Evolutionary conservation across 2,329 filamentous ascomycete species (phyloP), one percentile per base, ranked within the genome.

Genomic region (Colletotrichum plurivorum): DNA sequence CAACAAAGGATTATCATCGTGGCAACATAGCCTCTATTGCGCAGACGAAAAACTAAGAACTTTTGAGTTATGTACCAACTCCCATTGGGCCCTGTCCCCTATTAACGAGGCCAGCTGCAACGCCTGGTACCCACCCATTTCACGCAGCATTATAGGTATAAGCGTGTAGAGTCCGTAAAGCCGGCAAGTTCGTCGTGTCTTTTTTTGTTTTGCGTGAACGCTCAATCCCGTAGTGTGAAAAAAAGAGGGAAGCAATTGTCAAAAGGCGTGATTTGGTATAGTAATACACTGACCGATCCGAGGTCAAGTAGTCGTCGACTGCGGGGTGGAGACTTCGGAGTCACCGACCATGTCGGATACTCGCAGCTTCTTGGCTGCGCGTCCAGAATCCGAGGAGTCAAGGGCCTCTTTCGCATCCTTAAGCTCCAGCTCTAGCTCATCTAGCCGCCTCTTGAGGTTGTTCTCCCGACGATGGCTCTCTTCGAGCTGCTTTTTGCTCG

Each of bases 401-500:
- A 70, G 36, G 39, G 65, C 63, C 15, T 70, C 63, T 27, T 63
- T 67, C n/a, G 45, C 60, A 13, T 69, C 80, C 60, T 83, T 84
- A 1, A 87, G 77, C 77, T 89, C 88, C 45, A 87, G 85, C 76
- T 95, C 93, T 51, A 94, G 83, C 73, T 97, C 93, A 66, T 93
- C 92, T n/a, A 97, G 84, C 58, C 93, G 90, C 58, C 92, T 88
- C 82, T 97, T 97, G 45, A 97, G 85, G 66, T 91, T 92, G 67
- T 94, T 93, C 79, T 97, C 94, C 43, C 94, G 88, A 59, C 89
- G 88, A 74, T 94, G 91, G 54, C 91, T 90, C 59, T 95, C 93
- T 39, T 97, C 93, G 1, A 95, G 85, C 72, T 92, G 90, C 54
- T 83, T 78, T 53, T 78, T 76, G 45, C 81, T 79, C 5, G 81